Base-by-base conservation (phyloP, 2,329 filamentous ascomycete genomes). In the Dothistroma septosporum region DNA sequence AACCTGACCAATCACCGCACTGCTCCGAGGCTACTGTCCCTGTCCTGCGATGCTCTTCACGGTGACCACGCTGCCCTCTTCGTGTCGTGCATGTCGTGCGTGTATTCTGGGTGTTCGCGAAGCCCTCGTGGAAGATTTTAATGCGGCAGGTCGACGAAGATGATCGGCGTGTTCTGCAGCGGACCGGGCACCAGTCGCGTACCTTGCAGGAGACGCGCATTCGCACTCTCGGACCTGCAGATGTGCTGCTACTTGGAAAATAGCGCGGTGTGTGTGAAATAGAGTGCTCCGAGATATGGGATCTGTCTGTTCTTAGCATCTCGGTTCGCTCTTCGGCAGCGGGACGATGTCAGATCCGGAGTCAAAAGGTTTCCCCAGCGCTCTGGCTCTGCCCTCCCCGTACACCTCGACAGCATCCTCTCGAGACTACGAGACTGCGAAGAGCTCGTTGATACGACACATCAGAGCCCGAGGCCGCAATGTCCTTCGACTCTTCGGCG, bases 31-130 rank as follows among this genome's bases (percentile, higher is more conserved):
- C 24, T 44, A 53, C 21, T 21, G 44, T 8, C 48, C 53, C 28
- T 47, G 53, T 37, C 47, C 32, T 47, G 32, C 12, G n/a, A 28
- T 28, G 41, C 55, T 37, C 46, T n/a, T 48, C 44, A n/a, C 44
- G 37, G 16, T 44, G 46, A 57, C 32, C 31, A 47, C 55, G 31
- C 21, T 41, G 41, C 41, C 54, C 16, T 24, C 41, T 33, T 44
- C 14, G 16, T 19, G 14, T 8, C 41, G 41, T 44, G 14, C 22
- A 59, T 59, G 57, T 22, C 37, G 57, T 54, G 57, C 31, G 7
- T 16, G 46, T 41, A n/a, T 48, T 33, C 57, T 48, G 55, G 37
- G 46, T 37, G 28, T 54, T 59, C 55, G 57, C 57, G 35, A 54
- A 59, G 31, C 24, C 57, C 49, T 47, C 49, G 57, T 54, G 49